phyloP scores from a whole-genome alignment of 805 yeast species.

The Wickerhamomyces canadensis region DNA sequence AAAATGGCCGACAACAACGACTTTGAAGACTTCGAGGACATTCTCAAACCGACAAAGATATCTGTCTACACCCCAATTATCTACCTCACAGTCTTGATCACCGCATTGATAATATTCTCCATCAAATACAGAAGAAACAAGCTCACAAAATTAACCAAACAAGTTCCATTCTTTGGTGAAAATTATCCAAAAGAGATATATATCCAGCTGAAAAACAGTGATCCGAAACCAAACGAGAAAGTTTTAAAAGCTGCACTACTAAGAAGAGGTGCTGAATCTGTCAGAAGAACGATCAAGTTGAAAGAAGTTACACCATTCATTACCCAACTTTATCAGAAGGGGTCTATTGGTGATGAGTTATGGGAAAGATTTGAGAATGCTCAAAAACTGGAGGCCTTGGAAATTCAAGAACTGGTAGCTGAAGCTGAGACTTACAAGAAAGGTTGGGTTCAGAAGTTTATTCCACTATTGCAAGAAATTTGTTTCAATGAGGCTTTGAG shows the following conservation, averaged over 20 bases:
- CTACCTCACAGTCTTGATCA: slow-evolving; percentile 63
- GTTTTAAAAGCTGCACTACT: slow-evolving; percentile 64
- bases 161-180: slow-evolving; percentile 69
- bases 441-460: slow-evolving; percentile 76
- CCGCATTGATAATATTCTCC: slow-evolving; percentile 66
- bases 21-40: slow-evolving; percentile 6
- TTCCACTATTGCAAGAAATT: slow-evolving; percentile 79
- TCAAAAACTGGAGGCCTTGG: slow-evolving; percentile 72
- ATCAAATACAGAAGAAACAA: slow-evolving; percentile 57
- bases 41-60: slow-evolving; percentile 20
- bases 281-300: slow-evolving; percentile 76
- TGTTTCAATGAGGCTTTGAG: slow-evolving; percentile 89
- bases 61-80: slow-evolving; percentile 69
- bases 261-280: slow-evolving; percentile 79
- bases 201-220: slow-evolving; percentile 46
- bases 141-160: slow-evolving; percentile 43
- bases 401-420: slow-evolving; percentile 64
- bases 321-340: slow-evolving; percentile 71
- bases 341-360: slow-evolving; percentile 86
- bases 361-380: slow-evolving; percentile 77
- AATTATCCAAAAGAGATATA: slow-evolving; percentile 64
- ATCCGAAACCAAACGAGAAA: slow-evolving; percentile 66
- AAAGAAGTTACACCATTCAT: slow-evolving; percentile 73
- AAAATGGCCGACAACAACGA: slow-evolving; percentile 2
- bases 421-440: slow-evolving; percentile 71